Conservation (phyloP, 345 rosid genomes). For the Reutealis trisperma region DNA sequence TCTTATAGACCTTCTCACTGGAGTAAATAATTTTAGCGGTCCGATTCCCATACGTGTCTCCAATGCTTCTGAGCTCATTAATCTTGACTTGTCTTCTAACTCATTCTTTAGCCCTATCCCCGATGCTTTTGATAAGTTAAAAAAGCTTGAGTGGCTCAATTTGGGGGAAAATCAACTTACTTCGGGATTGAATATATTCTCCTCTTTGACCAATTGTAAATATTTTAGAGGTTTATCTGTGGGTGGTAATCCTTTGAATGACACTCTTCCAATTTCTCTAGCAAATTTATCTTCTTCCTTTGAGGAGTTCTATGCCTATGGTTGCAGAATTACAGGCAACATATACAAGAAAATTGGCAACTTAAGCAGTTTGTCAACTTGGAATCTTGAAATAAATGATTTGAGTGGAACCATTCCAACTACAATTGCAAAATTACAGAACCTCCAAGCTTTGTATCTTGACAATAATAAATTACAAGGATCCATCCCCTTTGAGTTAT, state of each 20-base stretch:
- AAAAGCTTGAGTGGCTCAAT: background rate
- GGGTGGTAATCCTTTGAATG: too few species aligned
- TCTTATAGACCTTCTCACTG: too few species aligned
- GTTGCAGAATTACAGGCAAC: background rate
- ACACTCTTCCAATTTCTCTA: background rate
- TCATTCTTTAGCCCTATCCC: background rate
- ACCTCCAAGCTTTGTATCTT: too few species aligned
- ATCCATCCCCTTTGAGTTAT: background rate
- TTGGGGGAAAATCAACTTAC: background rate
- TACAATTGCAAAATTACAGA: too few species aligned
- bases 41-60: background rate
- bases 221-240: too few species aligned
- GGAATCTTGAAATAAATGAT: too few species aligned
- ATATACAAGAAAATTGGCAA: background rate
- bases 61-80: slow-evolving; percentile 19
- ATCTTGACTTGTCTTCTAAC: background rate
- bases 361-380: too few species aligned
- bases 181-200: background rate
- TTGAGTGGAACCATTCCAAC: too few species aligned
- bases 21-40: background rate
- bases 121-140: too few species aligned
- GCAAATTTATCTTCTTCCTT: background rate
- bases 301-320: background rate
- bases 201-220: too few species aligned
- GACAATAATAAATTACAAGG: too few species aligned